Percentiles rank a stretch among this genome's conserved stretches.
Conservation (phyloP, 768 basidiomycete species). For the Hortiboletus flavorubellus region DNA sequence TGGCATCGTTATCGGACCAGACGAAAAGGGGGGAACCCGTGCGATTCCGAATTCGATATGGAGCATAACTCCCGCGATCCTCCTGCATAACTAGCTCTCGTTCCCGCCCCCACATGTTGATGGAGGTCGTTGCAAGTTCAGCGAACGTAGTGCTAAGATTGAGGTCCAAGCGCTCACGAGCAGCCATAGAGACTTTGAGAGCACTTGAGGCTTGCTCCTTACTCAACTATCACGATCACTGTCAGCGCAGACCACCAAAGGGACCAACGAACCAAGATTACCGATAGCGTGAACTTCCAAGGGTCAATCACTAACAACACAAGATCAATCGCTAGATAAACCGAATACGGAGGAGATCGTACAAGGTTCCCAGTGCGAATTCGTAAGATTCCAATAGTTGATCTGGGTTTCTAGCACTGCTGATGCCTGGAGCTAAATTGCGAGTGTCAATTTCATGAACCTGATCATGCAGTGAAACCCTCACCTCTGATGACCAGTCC, state of each 20-base stretch:
- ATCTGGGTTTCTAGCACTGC: constrained; percentile 79
- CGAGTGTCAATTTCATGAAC: background rate
- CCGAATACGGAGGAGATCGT: constrained; percentile 26
- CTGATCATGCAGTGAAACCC: constrained; percentile 11
- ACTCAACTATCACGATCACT: constrained; percentile 41
- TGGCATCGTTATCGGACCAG: constrained; percentile 78
- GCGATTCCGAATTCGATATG: constrained; percentile 88
- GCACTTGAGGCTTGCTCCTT: constrained; percentile 51
- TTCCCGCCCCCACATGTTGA: constrained; percentile 73
- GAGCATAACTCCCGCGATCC: constrained; percentile 85
- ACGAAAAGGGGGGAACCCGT: constrained; percentile 84
- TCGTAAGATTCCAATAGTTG: constrained; percentile 95
- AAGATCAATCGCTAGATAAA: constrained; percentile 11
- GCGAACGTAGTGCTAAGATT: constrained; percentile 90
- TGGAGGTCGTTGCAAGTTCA: constrained; percentile 73
- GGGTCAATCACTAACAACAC: constrained; percentile 78
- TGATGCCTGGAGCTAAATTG: constrained; percentile 70
- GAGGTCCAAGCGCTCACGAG: constrained; percentile 82
- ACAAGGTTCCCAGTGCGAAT: constrained; percentile 98
- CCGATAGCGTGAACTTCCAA: constrained; percentile 81
- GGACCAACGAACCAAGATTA: constrained; percentile 29
- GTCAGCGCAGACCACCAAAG: constrained; percentile 12
- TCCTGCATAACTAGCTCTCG: constrained; percentile 68
- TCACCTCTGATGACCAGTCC: constrained; percentile 93
- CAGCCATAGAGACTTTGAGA: constrained; percentile 58